Evolutionary conservation across 495 filamentous ascomycete genomes (phyloP).

Genomic region (Choiromyces venosus): DNA sequence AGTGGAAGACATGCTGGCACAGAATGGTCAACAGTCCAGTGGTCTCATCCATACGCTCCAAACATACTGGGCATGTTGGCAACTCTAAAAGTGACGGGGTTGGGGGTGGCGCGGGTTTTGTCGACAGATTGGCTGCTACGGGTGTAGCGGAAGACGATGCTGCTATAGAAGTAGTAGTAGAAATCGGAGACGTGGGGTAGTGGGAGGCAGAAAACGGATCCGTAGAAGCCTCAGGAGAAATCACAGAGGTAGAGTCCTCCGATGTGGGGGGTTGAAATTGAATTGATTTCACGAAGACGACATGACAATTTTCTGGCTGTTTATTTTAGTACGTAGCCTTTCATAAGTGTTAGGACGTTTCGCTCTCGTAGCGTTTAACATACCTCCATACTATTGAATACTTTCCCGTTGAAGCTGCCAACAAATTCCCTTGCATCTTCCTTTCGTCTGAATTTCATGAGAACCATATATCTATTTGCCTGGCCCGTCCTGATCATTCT

Average conservation of each 20-base stretch:
- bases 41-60: constrained; percentile 98
- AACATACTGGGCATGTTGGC: constrained; percentile 91
- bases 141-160: constrained; percentile 47
- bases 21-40: constrained; percentile 90
- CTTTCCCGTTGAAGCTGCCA: constrained; percentile 85
- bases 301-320: constrained; percentile 92
- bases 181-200: constrained; percentile 33
- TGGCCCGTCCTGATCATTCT: constrained; percentile 86
- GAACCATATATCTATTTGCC: constrained; percentile 88
- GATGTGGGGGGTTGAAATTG: constrained; percentile 51
- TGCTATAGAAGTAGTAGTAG: constrained; percentile 36
- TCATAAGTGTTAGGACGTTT: background rate
- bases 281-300: constrained; percentile 91
- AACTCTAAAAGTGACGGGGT: constrained; percentile 85
- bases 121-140: constrained; percentile 54
- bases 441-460: constrained; percentile 86
- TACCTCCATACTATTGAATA: constrained; percentile 92
- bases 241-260: constrained; percentile 34
- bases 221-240: constrained; percentile 57
- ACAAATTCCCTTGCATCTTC: constrained; percentile 72
- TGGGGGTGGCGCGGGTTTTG: constrained; percentile 84
- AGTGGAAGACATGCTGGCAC: constrained; percentile 98
- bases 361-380: constrained; percentile 33
- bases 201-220: constrained; percentile 60
- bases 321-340: constrained; percentile 32